A percentile compares a stretch with the other conserved stretches of the same genome.
These are phyloP conservation scores for Coffea eugenioides DNA, from an alignment of 257 asterid genomes.

Conservation along the genomic window DNA sequence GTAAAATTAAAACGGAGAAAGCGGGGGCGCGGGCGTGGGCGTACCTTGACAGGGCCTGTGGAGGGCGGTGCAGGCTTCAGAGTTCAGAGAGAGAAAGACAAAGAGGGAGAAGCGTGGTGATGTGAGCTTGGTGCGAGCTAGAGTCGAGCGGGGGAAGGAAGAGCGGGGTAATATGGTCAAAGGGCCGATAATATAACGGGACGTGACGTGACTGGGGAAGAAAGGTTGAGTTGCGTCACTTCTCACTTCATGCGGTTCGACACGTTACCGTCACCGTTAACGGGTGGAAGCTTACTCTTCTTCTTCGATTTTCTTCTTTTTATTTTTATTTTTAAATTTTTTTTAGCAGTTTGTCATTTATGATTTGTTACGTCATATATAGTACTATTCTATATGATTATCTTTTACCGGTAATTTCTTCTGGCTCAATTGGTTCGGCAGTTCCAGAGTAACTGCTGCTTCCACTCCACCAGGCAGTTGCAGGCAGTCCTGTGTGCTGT, in stretches of 20 bases:
- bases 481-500: too few species aligned
- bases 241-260: not conserved
- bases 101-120: not conserved
- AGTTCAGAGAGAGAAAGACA: not conserved
- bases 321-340: too few species aligned
- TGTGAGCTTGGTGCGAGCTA: too few species aligned
- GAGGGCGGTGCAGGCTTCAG: not conserved
- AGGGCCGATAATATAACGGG: conserved; percentile 3
- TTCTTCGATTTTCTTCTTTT: not conserved
- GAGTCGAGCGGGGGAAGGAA: not conserved
- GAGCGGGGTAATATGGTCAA: conserved; percentile 24
- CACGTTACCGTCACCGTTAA: conserved; percentile 18
- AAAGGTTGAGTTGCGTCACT: too few species aligned
- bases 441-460: too few species aligned
- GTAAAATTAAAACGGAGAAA: not conserved
- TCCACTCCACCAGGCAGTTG: too few species aligned
- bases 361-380: not conserved
- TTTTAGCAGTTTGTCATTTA: not conserved
- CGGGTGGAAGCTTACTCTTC: not conserved
- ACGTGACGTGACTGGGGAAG: not conserved
- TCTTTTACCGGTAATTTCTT: too few species aligned
- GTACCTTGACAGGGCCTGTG: not conserved
- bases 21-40: not conserved
- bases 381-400: too few species aligned
- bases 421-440: too few species aligned